phyloP scores from a whole-genome alignment of 2,329 filamentous ascomycete genomes.

The Mariannaea elegans region DNA sequence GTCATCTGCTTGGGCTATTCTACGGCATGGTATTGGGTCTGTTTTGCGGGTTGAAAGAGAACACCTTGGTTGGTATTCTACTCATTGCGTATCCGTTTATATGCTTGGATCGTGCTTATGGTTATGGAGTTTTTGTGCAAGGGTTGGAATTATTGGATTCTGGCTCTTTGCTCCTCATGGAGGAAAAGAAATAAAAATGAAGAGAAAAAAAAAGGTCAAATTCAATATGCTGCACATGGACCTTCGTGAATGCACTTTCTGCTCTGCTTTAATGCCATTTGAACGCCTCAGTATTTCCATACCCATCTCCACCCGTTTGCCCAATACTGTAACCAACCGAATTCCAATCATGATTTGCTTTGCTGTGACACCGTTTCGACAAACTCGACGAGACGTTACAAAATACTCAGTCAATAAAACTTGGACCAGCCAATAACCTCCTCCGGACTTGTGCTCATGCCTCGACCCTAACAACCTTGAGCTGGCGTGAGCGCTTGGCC shows the following conservation, averaged over 20 bases:
- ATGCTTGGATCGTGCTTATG: background rate
- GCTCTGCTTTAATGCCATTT: background rate
- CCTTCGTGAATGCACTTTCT: slow-evolving; percentile 17
- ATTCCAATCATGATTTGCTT: no score
- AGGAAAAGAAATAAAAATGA: slow-evolving; percentile 2
- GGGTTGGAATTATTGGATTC: background rate
- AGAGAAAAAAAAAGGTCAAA: slow-evolving; percentile 1
- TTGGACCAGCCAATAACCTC: no score
- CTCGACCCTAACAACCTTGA: slow-evolving; percentile 52
- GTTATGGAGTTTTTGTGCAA: background rate
- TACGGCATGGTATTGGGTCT: slow-evolving; percentile 3
- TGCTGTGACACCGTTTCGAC: no score
- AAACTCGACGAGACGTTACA: no score
- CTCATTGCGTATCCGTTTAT: slow-evolving; percentile 12
- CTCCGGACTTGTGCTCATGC: no score
- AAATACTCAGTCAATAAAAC: no score
- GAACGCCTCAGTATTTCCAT: background rate
- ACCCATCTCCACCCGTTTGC: background rate
- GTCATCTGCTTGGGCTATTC: slow-evolving; percentile 9
- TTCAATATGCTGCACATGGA: slow-evolving; percentile 11
- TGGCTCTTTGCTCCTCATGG: background rate
- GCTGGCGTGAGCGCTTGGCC: slow-evolving; percentile 52
- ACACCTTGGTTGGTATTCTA: slow-evolving; percentile 7
- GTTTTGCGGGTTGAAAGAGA: background rate
- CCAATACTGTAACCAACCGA: slow-evolving; percentile 1